phyloP scores from a whole-genome alignment of 306 rosid species.

The Citrullus colocynthis region DNA sequence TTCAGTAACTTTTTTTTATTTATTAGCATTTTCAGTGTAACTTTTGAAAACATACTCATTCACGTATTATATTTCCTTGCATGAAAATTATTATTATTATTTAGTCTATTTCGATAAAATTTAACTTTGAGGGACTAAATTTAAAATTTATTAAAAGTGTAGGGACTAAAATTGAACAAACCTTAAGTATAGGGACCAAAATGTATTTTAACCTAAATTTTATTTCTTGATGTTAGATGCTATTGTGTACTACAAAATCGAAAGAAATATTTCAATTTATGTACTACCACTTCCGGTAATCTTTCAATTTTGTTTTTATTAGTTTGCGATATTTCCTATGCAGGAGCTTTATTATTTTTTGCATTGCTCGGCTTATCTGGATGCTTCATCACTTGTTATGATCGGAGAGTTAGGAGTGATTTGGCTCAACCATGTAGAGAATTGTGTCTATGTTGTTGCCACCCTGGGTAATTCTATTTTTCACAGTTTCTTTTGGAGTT shows the following conservation, averaged over 20 bases:
- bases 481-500: not conserved
- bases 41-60: no score
- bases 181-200: no score
- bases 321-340: slow-evolving; percentile 15
- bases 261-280: not conserved
- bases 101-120: no score
- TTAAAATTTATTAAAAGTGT: no score
- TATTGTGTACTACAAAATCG: not conserved
- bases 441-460: slow-evolving; percentile 96
- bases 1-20: no score
- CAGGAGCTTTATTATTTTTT: slow-evolving; percentile 92
- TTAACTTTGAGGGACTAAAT: no score
- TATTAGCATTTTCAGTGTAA: no score
- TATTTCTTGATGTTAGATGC: not conserved
- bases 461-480: slow-evolving; percentile 52
- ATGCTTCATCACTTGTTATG: slow-evolving; percentile 97
- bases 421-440: slow-evolving; percentile 99
- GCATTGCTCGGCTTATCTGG: slow-evolving; percentile 96
- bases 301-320: slow-evolving; percentile 1
- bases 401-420: slow-evolving; percentile 91
- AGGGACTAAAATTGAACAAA: no score
- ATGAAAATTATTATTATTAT: no score
- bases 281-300: not conserved
- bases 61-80: no score
- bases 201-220: no score